Conservation (phyloP, 768 basidiomycete genomes). For the Rossbeevera mucosa region DNA sequence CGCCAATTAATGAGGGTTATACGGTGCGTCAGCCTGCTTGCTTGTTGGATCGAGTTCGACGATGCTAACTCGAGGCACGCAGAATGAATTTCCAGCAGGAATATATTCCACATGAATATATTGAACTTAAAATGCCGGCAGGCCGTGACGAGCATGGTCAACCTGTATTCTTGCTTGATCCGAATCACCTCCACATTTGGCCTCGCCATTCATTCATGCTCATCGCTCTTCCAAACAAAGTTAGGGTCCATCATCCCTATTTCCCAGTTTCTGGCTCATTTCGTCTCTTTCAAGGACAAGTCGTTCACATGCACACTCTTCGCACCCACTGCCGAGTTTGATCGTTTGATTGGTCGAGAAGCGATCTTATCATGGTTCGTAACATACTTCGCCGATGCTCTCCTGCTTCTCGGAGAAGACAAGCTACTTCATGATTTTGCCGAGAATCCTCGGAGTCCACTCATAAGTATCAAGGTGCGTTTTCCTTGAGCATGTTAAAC, state of each 20-base stretch:
- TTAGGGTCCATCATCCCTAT: conserved; percentile 35
- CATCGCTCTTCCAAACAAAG: conserved; percentile 96
- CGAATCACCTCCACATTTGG: conserved; percentile 98
- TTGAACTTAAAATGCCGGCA: conserved; percentile 94
- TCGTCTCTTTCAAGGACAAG: conserved; percentile 62
- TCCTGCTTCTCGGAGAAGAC: conserved; percentile 78
- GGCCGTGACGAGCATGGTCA: conserved; percentile 56
- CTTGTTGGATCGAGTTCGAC: conserved; percentile 5
- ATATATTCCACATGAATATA: conserved; percentile 93
- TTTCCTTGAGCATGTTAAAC: conserved; percentile 20
- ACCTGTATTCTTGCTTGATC: conserved; percentile 78
- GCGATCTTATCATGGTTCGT: conserved; percentile 71
- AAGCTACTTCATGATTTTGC: conserved; percentile 71
- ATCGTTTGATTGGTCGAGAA: conserved; percentile 57
- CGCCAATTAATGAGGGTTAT: conserved; percentile 93
- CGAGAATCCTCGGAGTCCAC: conserved; percentile 79
- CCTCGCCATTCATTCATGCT: conserved; percentile 99
- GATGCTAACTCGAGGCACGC: conserved; percentile 21
- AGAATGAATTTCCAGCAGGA: conserved; percentile 96
- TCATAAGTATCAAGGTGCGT: conserved; percentile 89
- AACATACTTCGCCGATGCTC: conserved; percentile 82
- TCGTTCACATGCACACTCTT: conserved; percentile 97
- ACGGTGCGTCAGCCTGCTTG: conserved; percentile 50
- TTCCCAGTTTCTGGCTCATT: conserved; percentile 25
- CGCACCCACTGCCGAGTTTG: conserved; percentile 74